phyloP scores from a whole-genome alignment of 2,329 filamentous ascomycete genomes.

The Monosporascus sp. region DNA sequence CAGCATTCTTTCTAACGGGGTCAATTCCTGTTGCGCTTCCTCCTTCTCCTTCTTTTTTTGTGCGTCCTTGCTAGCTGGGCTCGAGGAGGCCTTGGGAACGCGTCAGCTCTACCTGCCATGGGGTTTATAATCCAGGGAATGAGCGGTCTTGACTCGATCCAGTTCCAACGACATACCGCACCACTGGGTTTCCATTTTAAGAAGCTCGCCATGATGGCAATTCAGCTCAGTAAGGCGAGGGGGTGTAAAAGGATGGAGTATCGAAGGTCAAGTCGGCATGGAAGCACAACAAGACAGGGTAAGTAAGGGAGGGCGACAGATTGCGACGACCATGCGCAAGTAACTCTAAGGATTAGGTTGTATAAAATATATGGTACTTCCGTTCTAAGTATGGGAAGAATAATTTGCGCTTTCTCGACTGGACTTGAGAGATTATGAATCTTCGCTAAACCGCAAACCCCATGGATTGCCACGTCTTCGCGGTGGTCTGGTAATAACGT shows the following conservation, averaged over 20 bases:
- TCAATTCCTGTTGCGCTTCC: conserved; percentile 51
- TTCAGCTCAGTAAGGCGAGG: neutral
- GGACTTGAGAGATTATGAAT: neutral
- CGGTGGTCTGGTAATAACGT: neutral
- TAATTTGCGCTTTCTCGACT: neutral
- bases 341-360: neutral
- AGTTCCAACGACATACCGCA: conserved; percentile 39
- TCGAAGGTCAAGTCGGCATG: neutral
- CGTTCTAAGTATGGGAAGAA: neutral
- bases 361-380: neutral
- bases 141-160: conserved; percentile 1
- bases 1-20: conserved; percentile 68
- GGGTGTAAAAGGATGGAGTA: neutral
- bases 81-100: conserved; percentile 36
- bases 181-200: conserved; percentile 53
- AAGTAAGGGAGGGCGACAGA: neutral
- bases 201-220: conserved; percentile 46
- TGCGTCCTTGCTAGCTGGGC: conserved; percentile 39
- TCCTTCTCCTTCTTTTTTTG: conserved; percentile 55
- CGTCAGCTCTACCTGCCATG: conserved; percentile 15
- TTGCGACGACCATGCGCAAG: neutral
- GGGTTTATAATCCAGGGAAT: neutral
- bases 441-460: neutral
- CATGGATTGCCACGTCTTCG: neutral
- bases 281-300: neutral